Percentiles rank a stretch among this genome's conserved stretches.
These are phyloP conservation scores for Nematocida ironsii DNA, from an alignment of 371 early-diverging fungal genomes.

Conservation along the genomic window DNA sequence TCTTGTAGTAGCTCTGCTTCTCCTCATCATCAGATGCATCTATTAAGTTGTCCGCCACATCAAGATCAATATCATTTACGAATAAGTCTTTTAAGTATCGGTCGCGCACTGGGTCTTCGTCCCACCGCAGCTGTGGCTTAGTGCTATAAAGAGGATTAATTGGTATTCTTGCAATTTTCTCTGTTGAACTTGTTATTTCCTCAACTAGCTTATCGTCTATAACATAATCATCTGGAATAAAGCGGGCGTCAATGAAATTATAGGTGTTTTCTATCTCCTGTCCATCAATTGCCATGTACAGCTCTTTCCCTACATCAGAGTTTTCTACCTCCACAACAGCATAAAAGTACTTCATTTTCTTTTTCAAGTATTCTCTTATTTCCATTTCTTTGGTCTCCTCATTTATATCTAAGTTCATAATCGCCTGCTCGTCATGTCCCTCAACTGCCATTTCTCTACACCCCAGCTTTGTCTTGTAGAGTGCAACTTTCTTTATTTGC, in stretches of 20 bases:
- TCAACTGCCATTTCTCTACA: constrained; percentile 78
- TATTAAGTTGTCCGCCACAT: constrained; percentile 41
- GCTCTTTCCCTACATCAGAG: constrained; percentile 76
- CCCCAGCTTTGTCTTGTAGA: constrained; percentile 91
- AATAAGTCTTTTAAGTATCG: constrained; percentile 40
- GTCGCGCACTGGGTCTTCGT: constrained; percentile 73
- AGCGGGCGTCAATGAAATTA: constrained; percentile 89
- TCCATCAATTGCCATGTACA: constrained; percentile 81
- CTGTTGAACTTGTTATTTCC: not conserved
- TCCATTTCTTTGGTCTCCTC: constrained; percentile 79
- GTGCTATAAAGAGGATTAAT: constrained; percentile 85
- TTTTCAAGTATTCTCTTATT: constrained; percentile 84
- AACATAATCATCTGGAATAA: constrained; percentile 82
- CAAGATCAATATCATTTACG: constrained; percentile 22
- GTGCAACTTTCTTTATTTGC: constrained; percentile 75
- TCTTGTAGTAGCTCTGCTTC: constrained; percentile 44
- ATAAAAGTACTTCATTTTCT: constrained; percentile 83
- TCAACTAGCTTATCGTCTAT: constrained; percentile 74
- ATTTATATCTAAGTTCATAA: constrained; percentile 73
- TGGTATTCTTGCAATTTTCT: constrained; percentile 72
- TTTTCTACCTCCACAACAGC: constrained; percentile 85
- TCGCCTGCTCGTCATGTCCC: constrained; percentile 78
- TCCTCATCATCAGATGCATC: constrained; percentile 43
- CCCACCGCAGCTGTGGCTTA: constrained; percentile 88
- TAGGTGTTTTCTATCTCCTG: constrained; percentile 84